phyloP scores from a whole-genome alignment of 2,329 filamentous ascomycete species.

The Dactylonectria estremocensis region DNA sequence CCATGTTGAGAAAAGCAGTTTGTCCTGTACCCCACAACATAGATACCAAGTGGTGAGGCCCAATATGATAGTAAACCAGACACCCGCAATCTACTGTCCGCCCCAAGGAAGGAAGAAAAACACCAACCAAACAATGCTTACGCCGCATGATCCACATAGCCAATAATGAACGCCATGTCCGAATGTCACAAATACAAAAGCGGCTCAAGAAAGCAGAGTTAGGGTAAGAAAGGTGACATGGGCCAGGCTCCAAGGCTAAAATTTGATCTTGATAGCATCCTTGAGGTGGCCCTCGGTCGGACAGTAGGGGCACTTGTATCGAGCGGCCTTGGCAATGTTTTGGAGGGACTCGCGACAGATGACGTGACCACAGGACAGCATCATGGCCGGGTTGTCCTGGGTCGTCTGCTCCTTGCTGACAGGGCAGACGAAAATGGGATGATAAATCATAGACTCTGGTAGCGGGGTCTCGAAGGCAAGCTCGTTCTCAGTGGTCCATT shows the following conservation, averaged over 20 bases:
- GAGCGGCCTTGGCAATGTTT: conserved; percentile 81
- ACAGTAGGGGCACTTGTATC: conserved; percentile 98
- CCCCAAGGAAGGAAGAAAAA: conserved; percentile 25
- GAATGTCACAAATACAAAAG: conserved; percentile 12
- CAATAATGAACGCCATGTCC: conserved; percentile 34
- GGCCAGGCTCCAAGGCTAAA: conserved; percentile 59
- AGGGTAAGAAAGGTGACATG: not conserved
- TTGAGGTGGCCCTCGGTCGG: conserved; percentile 84
- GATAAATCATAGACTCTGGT: conserved; percentile 79
- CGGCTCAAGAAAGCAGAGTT: not conserved
- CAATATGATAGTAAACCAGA: conserved; percentile 33
- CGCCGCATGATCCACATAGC: conserved; percentile 11
- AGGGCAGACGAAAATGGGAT: conserved; percentile 97
- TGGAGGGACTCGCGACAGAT: conserved; percentile 88
- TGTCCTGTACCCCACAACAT: not conserved
- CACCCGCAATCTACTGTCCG: conserved; percentile 39
- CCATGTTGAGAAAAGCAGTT: not conserved
- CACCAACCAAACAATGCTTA: conserved; percentile 6
- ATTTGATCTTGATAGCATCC: conserved; percentile 81
- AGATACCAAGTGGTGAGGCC: conserved; percentile 21
- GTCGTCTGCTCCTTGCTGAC: conserved; percentile 98
- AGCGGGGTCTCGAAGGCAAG: conserved; percentile 83
- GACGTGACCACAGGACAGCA: conserved; percentile 96
- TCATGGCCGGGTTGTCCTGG: conserved; percentile 94
- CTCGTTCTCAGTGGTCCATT: conserved; percentile 95